Conservation (phyloP, 441 rosid genomes). For the Omphalea diandra region DNA sequence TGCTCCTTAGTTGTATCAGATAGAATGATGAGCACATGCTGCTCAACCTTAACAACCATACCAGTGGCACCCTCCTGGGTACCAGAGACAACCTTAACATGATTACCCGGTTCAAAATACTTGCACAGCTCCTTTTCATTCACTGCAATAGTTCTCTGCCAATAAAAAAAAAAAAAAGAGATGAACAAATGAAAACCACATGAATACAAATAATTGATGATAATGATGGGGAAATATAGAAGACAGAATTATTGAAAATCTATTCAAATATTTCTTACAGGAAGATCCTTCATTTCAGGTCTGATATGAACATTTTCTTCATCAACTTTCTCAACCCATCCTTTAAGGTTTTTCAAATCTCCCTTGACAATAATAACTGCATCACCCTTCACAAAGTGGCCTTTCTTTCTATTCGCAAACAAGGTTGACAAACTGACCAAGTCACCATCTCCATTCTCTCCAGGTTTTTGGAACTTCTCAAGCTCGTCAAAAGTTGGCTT, state of each 20-base stretch:
- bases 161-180: conserved; percentile 19
- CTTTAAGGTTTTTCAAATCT: conserved; percentile 90
- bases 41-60: conserved; percentile 98
- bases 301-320: conserved; percentile 89
- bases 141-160: conserved; percentile 86
- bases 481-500: conserved; percentile 96
- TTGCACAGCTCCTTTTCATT: conserved; percentile 92
- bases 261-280: conserved; percentile 51
- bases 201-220: not conserved
- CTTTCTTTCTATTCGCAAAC: conserved; percentile 92
- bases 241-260: conserved; percentile 2
- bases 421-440: conserved; percentile 76
- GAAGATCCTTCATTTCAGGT: conserved; percentile 93
- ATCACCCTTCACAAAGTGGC: conserved; percentile 98
- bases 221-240: not conserved
- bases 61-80: conserved; percentile 96
- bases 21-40: conserved; percentile 86
- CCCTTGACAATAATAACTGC: conserved; percentile 94
- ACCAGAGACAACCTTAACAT: conserved; percentile 94
- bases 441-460: conserved; percentile 77
- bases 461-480: conserved; percentile 82
- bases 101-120: conserved; percentile 97
- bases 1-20: conserved; percentile 97
- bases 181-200: conserved; percentile 10
- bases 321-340: conserved; percentile 99